Percentiles rank a stretch among this genome's conserved stretches.
phyloP scores from a whole-genome alignment of 225 moss, liverwort and hornwort genomes.

The Antitrichia curtipendula region DNA sequence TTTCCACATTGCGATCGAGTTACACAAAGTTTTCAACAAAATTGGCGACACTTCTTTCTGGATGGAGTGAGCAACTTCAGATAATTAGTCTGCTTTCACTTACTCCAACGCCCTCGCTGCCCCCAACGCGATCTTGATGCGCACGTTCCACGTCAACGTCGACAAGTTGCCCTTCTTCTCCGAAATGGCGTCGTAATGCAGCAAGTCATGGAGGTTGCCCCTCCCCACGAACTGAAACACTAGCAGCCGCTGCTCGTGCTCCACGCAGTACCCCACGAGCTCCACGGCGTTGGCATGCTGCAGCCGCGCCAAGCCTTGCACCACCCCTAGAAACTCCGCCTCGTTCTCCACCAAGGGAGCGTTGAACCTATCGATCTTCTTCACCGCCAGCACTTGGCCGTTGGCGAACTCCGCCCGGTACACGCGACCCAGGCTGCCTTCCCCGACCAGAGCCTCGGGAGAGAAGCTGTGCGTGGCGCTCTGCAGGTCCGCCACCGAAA shows the following conservation, averaged over 20 bases:
- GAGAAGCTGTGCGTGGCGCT: slow-evolving; percentile 58
- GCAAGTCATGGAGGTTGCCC: slow-evolving; percentile 46
- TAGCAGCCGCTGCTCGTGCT: slow-evolving; percentile 53
- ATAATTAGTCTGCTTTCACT: background rate
- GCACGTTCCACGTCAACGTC: slow-evolving; percentile 47
- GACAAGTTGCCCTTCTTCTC: background rate
- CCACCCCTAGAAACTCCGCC: slow-evolving; percentile 39
- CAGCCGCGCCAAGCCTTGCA: slow-evolving; percentile 32
- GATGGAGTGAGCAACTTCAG: background rate
- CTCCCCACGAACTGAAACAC: slow-evolving; percentile 44
- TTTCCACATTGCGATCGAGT: background rate
- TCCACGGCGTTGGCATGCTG: slow-evolving; percentile 52
- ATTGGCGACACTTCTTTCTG: background rate
- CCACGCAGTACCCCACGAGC: slow-evolving; percentile 68
- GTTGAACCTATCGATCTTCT: slow-evolving; percentile 35
- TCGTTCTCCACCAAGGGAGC: slow-evolving; percentile 43
- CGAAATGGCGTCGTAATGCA: slow-evolving; percentile 15
- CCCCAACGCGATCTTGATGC: slow-evolving; percentile 63
- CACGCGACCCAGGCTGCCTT: slow-evolving; percentile 48
- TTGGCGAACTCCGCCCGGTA: slow-evolving; percentile 57
- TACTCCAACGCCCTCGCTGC: slow-evolving; percentile 64
- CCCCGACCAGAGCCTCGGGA: slow-evolving; percentile 43
- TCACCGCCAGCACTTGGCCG: slow-evolving; percentile 53
- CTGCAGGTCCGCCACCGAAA: slow-evolving; percentile 63
- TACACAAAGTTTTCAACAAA: no score